A percentile compares a stretch with the other conserved stretches of the same genome.
phyloP scores from a whole-genome alignment of 306 rosid species.

The Alnus rubra region DNA sequence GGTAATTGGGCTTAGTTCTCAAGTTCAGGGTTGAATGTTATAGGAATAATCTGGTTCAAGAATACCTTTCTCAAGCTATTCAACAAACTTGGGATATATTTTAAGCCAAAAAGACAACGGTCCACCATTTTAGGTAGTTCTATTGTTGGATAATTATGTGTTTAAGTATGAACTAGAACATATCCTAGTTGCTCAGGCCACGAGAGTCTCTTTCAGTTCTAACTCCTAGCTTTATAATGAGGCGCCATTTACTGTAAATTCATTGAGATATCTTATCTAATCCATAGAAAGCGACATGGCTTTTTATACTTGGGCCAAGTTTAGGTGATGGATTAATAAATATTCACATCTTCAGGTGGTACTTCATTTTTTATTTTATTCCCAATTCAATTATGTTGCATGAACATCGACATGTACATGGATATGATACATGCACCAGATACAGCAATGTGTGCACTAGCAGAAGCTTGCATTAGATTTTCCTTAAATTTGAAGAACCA shows the following conservation, averaged over 20 bases:
- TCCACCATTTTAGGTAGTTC: not conserved
- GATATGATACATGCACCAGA: not conserved
- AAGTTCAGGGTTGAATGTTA: not conserved
- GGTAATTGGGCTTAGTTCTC: not conserved
- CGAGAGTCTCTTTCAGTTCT: not conserved
- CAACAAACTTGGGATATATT: not conserved
- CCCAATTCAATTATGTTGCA: not conserved
- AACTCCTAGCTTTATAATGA: not conserved
- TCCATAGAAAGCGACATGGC: not conserved
- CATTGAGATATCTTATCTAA: not conserved
- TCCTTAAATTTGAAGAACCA: too few species aligned
- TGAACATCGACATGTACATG: not conserved
- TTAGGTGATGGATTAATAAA: not conserved
- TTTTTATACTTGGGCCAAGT: not conserved
- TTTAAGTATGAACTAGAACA: not conserved
- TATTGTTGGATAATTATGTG: not conserved
- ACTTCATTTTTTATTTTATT: not conserved
- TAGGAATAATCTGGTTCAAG: not conserved
- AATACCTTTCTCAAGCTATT: not conserved
- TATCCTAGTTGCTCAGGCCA: not conserved
- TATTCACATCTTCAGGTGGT: not conserved
- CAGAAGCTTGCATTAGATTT: too few species aligned
- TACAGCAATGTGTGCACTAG: not conserved
- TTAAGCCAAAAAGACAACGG: not conserved
- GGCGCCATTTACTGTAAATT: not conserved